phyloP scores from a whole-genome alignment of 768 basidiomycete species.

The Russula foetens region DNA sequence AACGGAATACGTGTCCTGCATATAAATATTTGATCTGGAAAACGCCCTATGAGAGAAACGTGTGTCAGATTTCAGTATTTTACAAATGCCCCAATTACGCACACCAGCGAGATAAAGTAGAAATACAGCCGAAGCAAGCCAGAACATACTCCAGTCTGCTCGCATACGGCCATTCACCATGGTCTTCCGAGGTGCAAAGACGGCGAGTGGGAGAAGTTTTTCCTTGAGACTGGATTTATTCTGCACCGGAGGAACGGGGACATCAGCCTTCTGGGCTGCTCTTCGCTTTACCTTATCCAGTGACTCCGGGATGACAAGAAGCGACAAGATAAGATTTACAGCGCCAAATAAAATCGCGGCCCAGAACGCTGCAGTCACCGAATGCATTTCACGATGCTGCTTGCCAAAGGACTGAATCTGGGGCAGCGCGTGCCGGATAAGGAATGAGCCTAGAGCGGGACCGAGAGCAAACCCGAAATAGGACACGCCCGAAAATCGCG shows the following conservation, averaged over 20 bases:
- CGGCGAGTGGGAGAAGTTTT: constrained; percentile 54
- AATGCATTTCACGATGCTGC: constrained; percentile 26
- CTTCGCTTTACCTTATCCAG: constrained; percentile 25
- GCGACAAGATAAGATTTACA: constrained; percentile 49
- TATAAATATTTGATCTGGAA: constrained; percentile 75
- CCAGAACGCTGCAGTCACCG: constrained; percentile 47
- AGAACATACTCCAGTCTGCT: constrained; percentile 65
- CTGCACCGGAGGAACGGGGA: constrained; percentile 31
- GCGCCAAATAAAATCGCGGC: constrained; percentile 37
- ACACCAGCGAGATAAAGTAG: constrained; percentile 58
- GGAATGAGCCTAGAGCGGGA: constrained; percentile 54
- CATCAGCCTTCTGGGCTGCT: constrained; percentile 40
- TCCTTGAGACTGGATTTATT: constrained; percentile 24
- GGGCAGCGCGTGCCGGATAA: constrained; percentile 39
- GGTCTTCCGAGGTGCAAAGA: constrained; percentile 55
- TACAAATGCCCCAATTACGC: constrained; percentile 23
- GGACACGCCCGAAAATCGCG: constrained; percentile 63
- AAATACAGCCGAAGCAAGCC: constrained; percentile 57
- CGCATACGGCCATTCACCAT: constrained; percentile 33
- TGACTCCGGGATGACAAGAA: constrained; percentile 47
- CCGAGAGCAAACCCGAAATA: constrained; percentile 74
- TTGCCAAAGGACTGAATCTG: constrained; percentile 21
- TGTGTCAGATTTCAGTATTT: not conserved
- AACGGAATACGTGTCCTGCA: constrained; percentile 61
- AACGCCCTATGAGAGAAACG: constrained; percentile 40